Conservation (phyloP, 495 filamentous ascomycete genomes). For the Talaromyces liani region DNA sequence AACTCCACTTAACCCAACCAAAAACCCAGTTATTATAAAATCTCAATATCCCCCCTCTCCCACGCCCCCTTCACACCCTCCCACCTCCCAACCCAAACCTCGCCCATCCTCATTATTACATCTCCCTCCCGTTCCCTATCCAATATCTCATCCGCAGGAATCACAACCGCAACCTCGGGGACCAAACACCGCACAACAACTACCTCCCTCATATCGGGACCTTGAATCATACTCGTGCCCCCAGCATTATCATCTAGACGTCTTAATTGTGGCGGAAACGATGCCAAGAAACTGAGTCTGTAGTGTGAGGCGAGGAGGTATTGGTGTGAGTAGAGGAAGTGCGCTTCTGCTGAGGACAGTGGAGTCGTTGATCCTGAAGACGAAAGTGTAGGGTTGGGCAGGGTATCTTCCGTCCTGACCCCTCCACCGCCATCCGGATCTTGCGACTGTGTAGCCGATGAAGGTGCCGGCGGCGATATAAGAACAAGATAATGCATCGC, state of each 20-base stretch:
- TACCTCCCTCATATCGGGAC: conserved; percentile 70
- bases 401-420: conserved; percentile 3
- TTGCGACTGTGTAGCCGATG: conserved; percentile 21
- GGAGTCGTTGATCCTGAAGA: conserved; percentile 22
- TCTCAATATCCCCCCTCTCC: conserved; percentile 66
- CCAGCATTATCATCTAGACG: conserved; percentile 84
- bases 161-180: conserved; percentile 44
- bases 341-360: conserved; percentile 65
- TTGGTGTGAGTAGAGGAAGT: conserved; percentile 77
- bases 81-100: conserved; percentile 85
- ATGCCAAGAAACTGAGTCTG: conserved; percentile 65
- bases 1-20: background rate
- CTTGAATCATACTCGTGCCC: conserved; percentile 85
- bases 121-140: conserved; percentile 44
- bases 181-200: conserved; percentile 76
- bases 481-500: conserved; percentile 36
- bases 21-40: conserved; percentile 51
- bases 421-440: background rate
- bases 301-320: conserved; percentile 76
- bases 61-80: conserved; percentile 68
- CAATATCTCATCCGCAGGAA: conserved; percentile 51
- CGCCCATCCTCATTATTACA: conserved; percentile 63
- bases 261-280: conserved; percentile 69
- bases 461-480: conserved; percentile 44
- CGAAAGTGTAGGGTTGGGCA: conserved; percentile 26